Evolutionary conservation across 2,329 filamentous ascomycete species (phyloP), one percentile per base, ranked within the genome.

Genomic region (Huntiella moniliformis): DNA sequence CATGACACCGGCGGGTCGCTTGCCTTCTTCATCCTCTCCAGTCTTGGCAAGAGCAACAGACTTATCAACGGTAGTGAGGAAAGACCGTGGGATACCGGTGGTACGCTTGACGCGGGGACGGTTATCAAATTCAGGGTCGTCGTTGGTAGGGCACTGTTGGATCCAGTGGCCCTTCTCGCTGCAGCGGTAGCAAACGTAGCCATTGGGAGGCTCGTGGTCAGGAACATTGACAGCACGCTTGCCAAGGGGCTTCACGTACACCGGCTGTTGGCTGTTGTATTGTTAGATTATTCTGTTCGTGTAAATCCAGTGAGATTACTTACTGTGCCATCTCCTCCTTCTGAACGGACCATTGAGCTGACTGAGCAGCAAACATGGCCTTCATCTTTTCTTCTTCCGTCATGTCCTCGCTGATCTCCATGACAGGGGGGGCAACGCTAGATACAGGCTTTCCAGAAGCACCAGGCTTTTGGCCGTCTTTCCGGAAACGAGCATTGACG

Each of bases 91-190:
- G 54, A 98, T 98, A 53, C 91, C 91, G 37, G 91, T 98, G 4
- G 91, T 96, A 51, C 88, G 79, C 68, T 95, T 96, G 53, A 96
- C 84, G 50, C 88, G 79, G 42, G 87, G 85, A 45, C 85, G 81
- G 54, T 87, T 87, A 63, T 98, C 91, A 61, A 87, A 96, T 51
- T 86, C 87, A 3, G 91, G 88, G 54, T 98, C 87, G 60, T 94
- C 85, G 60, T 98, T 98, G n/a, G 88, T 98, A 5, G 91, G 91
- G 57, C 91, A 98, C 44, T 84, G 75, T 64, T 96, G 88, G 52
- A 98, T 98, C 88, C 88, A 98, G 61, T 98, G 91, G n/a, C 87
- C 91, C 65, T 95, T 95, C 61, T 95, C 82, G 51, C 86, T 82
- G 62, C 91, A 98, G 42, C 91, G 80, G 60, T 95, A 94, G 64